These are phyloP conservation scores for Leccinum subtestaceum DNA, from an alignment of 768 basidiomycete species.

Conservation along the genomic window DNA sequence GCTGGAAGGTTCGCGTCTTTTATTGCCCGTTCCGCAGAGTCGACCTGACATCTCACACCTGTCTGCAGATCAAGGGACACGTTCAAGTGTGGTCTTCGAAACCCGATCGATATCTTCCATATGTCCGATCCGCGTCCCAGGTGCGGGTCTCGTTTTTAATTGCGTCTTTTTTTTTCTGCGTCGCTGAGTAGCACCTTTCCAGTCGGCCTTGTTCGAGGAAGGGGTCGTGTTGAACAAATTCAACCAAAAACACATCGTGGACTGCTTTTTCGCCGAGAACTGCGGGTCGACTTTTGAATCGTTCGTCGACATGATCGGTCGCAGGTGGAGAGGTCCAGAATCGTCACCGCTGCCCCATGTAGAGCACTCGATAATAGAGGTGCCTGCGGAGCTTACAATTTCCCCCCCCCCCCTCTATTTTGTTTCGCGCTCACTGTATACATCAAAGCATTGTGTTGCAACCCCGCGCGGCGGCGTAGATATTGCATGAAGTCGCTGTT, in stretches of 20 bases:
- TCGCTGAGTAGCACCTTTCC: slow-evolving; percentile 6
- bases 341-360: slow-evolving; percentile 40
- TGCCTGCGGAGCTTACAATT: slow-evolving; percentile 9
- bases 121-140: slow-evolving; percentile 63
- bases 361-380: slow-evolving; percentile 39
- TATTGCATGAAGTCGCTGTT: slow-evolving; percentile 59
- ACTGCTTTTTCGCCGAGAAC: slow-evolving; percentile 63
- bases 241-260: slow-evolving; percentile 52
- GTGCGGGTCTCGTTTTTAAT: slow-evolving; percentile 33
- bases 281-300: slow-evolving; percentile 53
- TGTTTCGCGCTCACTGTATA: slow-evolving; percentile 34
- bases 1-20: slow-evolving; percentile 56
- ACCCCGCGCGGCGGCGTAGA: slow-evolving; percentile 64
- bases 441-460: slow-evolving; percentile 61
- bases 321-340: slow-evolving; percentile 38
- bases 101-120: slow-evolving; percentile 45
- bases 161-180: neutral
- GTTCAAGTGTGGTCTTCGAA: slow-evolving; percentile 47
- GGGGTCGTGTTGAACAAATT: slow-evolving; percentile 53
- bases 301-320: slow-evolving; percentile 38
- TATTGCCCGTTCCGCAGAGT: neutral
- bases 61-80: slow-evolving; percentile 45
- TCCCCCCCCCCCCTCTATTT: neutral
- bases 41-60: neutral
- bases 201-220: slow-evolving; percentile 59